Percentiles rank a stretch among this genome's conserved stretches.
These are phyloP conservation scores for Rosa hybrid DNA, from an alignment of 331 rosid species.

Conservation along the genomic window DNA sequence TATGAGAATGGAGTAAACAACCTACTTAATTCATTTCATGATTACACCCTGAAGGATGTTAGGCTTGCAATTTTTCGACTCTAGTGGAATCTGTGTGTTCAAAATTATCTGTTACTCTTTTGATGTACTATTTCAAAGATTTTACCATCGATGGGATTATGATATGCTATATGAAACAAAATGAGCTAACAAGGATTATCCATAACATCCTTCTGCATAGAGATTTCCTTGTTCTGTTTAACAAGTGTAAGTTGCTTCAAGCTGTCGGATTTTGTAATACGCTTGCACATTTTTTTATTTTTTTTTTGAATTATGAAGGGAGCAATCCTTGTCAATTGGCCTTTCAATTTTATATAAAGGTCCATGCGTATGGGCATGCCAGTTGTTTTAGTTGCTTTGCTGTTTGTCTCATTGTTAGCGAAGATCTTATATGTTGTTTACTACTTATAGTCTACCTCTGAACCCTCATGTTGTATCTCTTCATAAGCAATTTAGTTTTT, in stretches of 20 bases:
- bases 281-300: neutral
- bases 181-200: neutral
- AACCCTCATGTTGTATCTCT: neutral
- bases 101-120: neutral
- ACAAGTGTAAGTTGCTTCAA: neutral
- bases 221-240: neutral
- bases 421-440: neutral
- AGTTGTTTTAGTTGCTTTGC: neutral
- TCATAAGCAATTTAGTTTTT: slow-evolving; percentile 10
- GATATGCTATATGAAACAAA: neutral
- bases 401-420: neutral
- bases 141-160: neutral
- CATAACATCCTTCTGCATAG: neutral
- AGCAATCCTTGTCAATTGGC: neutral
- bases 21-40: neutral
- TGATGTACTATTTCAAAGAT: neutral
- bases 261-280: neutral
- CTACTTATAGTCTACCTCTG: neutral
- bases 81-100: neutral
- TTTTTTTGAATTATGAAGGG: neutral
- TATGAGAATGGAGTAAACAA: neutral
- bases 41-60: neutral
- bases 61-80: neutral
- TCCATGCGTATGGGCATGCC: neutral
- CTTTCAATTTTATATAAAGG: neutral